Base-by-base conservation (phyloP, 345 rosid genomes). In the Hirschfeldia incana region DNA sequence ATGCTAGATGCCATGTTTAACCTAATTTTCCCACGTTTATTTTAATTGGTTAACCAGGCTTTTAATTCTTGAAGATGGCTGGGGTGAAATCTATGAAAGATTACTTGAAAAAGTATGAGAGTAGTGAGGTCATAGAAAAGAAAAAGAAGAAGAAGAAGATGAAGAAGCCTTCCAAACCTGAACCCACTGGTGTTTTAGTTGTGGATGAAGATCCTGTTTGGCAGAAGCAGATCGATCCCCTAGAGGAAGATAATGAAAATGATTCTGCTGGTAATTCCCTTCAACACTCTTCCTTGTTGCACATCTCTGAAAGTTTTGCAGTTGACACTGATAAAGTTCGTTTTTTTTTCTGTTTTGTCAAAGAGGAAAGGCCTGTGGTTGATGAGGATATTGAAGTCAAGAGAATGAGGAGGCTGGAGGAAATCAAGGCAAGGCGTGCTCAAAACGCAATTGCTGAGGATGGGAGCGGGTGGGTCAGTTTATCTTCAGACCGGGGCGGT, bases 131-230 rank as follows among this genome's bases (percentile, higher is more conserved):
- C n/a, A 8, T 28, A 65, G 86, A 88, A 17, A 89, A 85, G 84
- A 91, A 85, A 60, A 92, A 80, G 87, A 89, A 87, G 77, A 87
- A 81, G 82, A 87, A 81, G 82, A 90, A 85, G 81, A 92, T 4
- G 44, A 37, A 87, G 85, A 87, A 78, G 84, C 85, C 78, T 32
- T 58, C 77, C 26, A 85, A 78, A 74, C 82, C 87, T 9, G 89
- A 77, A 53, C 67, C 83, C 0, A 65, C 76, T 0, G 90, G 94
- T 51, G 90, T 93, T 82, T 60, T 88, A 42, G 92, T 93, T 62
- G 97, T 93, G 4, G 98, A 95, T 70, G 84, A 88, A 80, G 98
- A 95, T 83, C 99, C 98, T 1, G 88, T 88, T 69, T 95, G 99
- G 99, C 94, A 91, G 75, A 95, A 87, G 69, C 88, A 91, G 0